Evolutionary conservation across 192 early-diverging fungal genomes (phyloP).

Genomic region (Entomortierella parvispora): DNA sequence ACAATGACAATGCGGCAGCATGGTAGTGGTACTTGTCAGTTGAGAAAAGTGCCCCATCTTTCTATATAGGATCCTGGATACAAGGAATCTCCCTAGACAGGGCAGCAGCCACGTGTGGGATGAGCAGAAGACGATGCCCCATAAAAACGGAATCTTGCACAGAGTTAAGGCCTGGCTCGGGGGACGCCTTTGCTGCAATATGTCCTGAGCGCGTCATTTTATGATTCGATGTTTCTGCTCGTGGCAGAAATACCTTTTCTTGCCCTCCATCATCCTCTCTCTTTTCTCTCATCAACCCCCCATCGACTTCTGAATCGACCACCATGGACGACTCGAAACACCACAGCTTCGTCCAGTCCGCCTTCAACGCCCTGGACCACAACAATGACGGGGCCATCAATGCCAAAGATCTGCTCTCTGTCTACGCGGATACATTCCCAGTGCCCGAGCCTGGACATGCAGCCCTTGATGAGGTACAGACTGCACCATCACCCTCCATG

Average conservation of each 20-base stretch:
- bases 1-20: too few species aligned
- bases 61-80: too few species aligned
- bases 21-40: too few species aligned
- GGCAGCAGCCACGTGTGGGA: too few species aligned
- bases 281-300: not conserved
- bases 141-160: too few species aligned
- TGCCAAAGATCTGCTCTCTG: constrained; percentile 52
- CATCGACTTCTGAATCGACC: not conserved
- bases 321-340: constrained; percentile 33
- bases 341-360: constrained; percentile 50
- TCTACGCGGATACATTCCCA: constrained; percentile 51
- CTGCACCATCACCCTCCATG: not conserved
- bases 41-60: too few species aligned
- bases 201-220: too few species aligned
- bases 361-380: constrained; percentile 59
- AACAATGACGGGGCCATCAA: constrained; percentile 62
- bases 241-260: not conserved
- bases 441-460: constrained; percentile 43
- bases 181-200: too few species aligned
- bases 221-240: too few species aligned
- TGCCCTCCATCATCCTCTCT: not conserved
- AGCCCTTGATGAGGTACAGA: constrained; percentile 45
- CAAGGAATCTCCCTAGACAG: too few species aligned
- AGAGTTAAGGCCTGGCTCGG: too few species aligned
- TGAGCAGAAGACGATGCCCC: too few species aligned